Conservation (phyloP, 1,284 basidiomycete species). For the Moesziomyces antarcticus region DNA sequence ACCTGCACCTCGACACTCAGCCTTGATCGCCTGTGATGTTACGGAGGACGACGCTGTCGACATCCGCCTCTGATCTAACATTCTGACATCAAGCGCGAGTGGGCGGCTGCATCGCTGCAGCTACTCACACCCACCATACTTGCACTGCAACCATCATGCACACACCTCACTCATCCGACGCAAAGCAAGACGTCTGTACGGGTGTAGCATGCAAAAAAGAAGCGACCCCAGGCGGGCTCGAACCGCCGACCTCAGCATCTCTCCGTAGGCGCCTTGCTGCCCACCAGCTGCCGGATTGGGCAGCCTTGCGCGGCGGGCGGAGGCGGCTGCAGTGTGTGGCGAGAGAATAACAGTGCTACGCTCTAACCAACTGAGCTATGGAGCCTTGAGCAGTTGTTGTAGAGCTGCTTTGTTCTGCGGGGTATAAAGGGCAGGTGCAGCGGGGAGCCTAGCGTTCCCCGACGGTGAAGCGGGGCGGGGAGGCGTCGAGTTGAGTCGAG, state of each 20-base stretch:
- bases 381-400: constrained; percentile 2
- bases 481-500: neutral
- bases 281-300: neutral
- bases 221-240: constrained; percentile 57
- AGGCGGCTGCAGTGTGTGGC: neutral
- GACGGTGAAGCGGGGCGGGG: neutral
- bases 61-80: no score
- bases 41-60: no score
- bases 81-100: no score
- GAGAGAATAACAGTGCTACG: constrained; percentile 24
- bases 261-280: neutral
- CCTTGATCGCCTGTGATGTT: no score
- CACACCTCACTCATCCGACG: no score
- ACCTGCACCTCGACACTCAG: no score
- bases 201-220: neutral
- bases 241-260: constrained; percentile 54
- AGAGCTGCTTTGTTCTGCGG: neutral
- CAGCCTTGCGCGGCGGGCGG: neutral
- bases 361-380: constrained; percentile 34
- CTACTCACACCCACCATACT: no score
- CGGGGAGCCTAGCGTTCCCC: no score
- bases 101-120: no score
- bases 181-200: no score
- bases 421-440: constrained; percentile 2
- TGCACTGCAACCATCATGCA: no score